These are phyloP conservation scores for Setaria viridis DNA, from an alignment of 202 grass and related monocot species.

Conservation along the genomic window DNA sequence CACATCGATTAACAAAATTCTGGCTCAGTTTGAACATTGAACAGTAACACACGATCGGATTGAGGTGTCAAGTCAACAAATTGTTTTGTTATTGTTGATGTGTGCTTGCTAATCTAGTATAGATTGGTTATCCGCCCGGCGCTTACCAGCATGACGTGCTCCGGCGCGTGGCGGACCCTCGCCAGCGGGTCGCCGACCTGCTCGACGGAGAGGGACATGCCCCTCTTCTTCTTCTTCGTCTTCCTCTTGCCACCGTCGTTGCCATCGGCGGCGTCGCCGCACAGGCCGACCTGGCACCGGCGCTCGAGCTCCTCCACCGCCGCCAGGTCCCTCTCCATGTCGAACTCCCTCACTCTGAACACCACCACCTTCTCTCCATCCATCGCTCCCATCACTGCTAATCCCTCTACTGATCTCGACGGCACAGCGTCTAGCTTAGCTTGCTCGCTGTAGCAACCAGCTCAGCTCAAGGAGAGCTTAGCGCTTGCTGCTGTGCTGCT, in stretches of 20 bases:
- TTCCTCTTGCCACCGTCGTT: not conserved
- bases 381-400: constrained; percentile 10
- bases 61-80: not conserved
- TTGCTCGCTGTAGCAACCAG: not conserved
- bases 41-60: not conserved
- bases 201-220: constrained; percentile 63
- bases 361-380: constrained; percentile 35
- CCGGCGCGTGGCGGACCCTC: constrained; percentile 64
- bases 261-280: constrained; percentile 13
- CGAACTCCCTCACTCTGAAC: constrained; percentile 60
- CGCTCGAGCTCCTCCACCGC: constrained; percentile 65
- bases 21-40: not conserved
- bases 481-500: not conserved
- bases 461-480: constrained; percentile 7
- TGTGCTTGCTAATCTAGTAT: not conserved
- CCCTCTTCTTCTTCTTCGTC: constrained; percentile 37
- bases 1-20: not conserved
- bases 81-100: not conserved
- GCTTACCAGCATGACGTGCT: constrained; percentile 81
- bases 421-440: not conserved
- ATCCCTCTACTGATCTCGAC: not conserved
- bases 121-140: not conserved
- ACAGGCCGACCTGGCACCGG: constrained; percentile 61
- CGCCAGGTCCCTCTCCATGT: constrained; percentile 62
- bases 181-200: constrained; percentile 68